phyloP scores from a whole-genome alignment of 805 yeast genomes.

The Alloascoidea africana region DNA sequence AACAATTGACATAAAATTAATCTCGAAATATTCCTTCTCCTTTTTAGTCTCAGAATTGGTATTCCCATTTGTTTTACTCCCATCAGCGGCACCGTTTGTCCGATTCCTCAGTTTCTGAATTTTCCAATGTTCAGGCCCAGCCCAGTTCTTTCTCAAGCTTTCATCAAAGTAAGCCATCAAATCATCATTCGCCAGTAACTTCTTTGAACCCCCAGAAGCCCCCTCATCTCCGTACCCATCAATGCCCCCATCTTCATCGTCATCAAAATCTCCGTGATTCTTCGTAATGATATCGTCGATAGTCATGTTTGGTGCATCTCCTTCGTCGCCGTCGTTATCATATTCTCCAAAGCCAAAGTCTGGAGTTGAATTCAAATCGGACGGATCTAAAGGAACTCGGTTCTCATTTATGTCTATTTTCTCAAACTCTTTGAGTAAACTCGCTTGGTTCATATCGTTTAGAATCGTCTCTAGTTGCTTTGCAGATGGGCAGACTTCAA shows the following conservation, averaged over 20 bases:
- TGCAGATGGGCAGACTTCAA: constrained; percentile 58
- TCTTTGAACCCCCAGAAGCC: background rate
- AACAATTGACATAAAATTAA: constrained; percentile 30
- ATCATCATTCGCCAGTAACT: constrained; percentile 34
- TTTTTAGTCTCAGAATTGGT: constrained; percentile 11
- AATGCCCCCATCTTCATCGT: constrained; percentile 9
- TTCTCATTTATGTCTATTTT: background rate
- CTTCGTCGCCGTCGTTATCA: constrained; percentile 11
- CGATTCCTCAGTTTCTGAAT: constrained; percentile 40
- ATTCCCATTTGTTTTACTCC: constrained; percentile 3
- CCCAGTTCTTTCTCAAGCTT: constrained; percentile 58
- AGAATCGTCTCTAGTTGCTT: constrained; percentile 41
- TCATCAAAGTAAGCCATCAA: constrained; percentile 74
- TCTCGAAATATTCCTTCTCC: constrained; percentile 21
- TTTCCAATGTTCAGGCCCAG: constrained; percentile 92
- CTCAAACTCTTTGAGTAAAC: constrained; percentile 1
- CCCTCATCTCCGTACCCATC: constrained; percentile 4
- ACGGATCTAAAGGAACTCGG: background rate
- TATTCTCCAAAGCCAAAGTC: constrained; percentile 3
- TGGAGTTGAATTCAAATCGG: background rate
- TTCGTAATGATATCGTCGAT: constrained; percentile 7
- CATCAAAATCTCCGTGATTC: constrained; percentile 6
- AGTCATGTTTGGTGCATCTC: constrained; percentile 8
- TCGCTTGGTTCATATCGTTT: constrained; percentile 14
- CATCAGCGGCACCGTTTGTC: constrained; percentile 5